Conservation (phyloP, 129 eudicot genomes). For the Saposhnikovia divaricata region DNA sequence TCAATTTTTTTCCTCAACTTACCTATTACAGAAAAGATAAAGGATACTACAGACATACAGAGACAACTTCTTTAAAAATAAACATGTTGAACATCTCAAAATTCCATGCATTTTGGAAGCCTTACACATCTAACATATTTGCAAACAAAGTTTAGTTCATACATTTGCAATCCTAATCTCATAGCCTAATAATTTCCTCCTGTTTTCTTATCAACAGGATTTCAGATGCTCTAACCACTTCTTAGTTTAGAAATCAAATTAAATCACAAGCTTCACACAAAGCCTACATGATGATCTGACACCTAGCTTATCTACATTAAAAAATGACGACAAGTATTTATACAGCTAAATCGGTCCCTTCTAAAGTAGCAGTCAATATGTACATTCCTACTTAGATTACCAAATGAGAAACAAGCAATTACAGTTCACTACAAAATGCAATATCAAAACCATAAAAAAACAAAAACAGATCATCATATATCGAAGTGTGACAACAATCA, state of each 20-base stretch:
- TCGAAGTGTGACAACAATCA: not conserved
- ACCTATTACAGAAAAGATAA: not conserved
- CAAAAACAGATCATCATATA: constrained; percentile 1
- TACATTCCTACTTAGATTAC: not conserved
- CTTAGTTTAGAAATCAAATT: not conserved
- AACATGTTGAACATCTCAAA: not conserved
- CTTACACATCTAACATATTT: not conserved
- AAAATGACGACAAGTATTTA: not conserved
- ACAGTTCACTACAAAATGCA: not conserved
- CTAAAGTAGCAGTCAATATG: no score
- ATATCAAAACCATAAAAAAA: not conserved
- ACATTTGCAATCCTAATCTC: not conserved
- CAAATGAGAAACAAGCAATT: constrained; percentile 8
- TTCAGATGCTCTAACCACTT: not conserved
- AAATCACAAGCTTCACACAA: not conserved
- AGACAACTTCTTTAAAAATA: not conserved
- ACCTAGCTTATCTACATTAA: not conserved
- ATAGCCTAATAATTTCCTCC: not conserved
- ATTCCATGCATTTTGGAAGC: not conserved
- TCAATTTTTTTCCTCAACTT: not conserved
- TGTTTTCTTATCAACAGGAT: not conserved
- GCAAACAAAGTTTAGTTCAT: not conserved
- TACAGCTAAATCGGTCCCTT: no score
- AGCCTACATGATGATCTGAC: not conserved
- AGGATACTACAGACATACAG: not conserved